A percentile compares a stretch with the other conserved stretches of the same genome.
phyloP scores from a whole-genome alignment of 306 rosid genomes.

The Ormosia semicastrata region DNA sequence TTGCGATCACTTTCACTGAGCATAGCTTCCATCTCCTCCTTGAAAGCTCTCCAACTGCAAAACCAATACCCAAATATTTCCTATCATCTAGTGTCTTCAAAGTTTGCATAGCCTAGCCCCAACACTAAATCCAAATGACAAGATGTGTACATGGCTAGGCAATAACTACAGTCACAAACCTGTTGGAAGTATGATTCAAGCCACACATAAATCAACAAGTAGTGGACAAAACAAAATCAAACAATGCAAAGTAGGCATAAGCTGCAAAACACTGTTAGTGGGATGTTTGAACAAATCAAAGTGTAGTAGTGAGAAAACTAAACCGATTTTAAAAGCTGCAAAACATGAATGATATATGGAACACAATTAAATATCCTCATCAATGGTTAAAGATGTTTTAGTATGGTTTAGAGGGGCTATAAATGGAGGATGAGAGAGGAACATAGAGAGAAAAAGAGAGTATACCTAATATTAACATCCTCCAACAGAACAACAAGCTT shows the following conservation, averaged over 20 bases:
- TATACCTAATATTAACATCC: conserved; percentile 58
- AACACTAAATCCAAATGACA: background rate
- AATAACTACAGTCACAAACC: background rate
- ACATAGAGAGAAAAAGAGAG: background rate
- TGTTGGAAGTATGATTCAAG: background rate
- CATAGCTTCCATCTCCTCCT: conserved; percentile 81
- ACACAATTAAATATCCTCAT: background rate
- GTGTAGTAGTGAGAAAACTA: background rate
- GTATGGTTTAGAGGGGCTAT: background rate
- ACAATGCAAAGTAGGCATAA: background rate
- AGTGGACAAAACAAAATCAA: background rate
- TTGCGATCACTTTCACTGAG: conserved; percentile 84
- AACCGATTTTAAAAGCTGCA: background rate
- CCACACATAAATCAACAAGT: conserved; percentile 10
- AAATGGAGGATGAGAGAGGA: background rate
- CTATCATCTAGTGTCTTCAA: conserved; percentile 17
- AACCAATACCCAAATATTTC: conserved; percentile 23
- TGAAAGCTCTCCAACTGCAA: conserved; percentile 84
- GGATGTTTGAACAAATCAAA: background rate
- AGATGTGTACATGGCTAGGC: conserved; percentile 1
- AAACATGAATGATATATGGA: background rate
- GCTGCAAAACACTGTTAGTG: background rate
- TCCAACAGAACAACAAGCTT: conserved; percentile 77
- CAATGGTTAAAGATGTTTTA: background rate
- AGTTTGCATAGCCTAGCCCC: conserved; percentile 9